phyloP scores from a whole-genome alignment of 495 filamentous ascomycete genomes.

The Talaromyces borbonicus region DNA sequence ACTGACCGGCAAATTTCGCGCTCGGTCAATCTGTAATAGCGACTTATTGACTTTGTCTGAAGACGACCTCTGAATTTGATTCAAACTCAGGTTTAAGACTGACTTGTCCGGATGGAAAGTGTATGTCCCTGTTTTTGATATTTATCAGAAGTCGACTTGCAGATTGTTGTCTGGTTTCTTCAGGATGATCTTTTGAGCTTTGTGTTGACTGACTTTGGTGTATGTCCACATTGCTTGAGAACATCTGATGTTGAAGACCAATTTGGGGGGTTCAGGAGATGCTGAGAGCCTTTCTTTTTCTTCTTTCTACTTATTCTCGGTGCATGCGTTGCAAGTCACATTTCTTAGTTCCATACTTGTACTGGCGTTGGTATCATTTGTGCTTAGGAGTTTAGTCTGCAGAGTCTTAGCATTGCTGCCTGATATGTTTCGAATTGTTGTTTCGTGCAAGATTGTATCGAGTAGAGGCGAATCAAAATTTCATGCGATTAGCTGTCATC shows the following conservation, averaged over 20 bases:
- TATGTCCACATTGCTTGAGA: slow-evolving; percentile 8
- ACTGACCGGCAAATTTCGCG: slow-evolving; percentile 22
- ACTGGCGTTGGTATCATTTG: neutral
- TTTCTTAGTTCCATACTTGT: neutral
- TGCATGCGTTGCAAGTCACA: neutral
- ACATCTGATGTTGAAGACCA: no score
- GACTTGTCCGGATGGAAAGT: slow-evolving; percentile 9
- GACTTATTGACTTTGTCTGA: neutral
- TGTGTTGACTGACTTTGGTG: slow-evolving; percentile 10
- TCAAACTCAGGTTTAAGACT: slow-evolving; percentile 15
- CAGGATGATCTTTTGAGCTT: neutral
- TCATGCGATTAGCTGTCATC: no score
- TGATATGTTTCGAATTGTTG: neutral
- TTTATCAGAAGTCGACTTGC: neutral
- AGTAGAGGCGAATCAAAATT: no score
- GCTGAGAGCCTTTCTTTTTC: neutral
- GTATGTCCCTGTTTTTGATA: slow-evolving; percentile 9
- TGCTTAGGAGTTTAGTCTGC: neutral
- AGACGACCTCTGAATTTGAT: neutral
- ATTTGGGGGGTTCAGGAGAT: no score
- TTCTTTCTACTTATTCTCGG: neutral
- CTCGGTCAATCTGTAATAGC: slow-evolving; percentile 10
- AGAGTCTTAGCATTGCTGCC: neutral
- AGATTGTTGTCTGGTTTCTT: neutral
- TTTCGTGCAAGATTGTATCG: no score